Conservation (phyloP, 2,329 filamentous ascomycete species). For the Lecanicillium sp. region DNA sequence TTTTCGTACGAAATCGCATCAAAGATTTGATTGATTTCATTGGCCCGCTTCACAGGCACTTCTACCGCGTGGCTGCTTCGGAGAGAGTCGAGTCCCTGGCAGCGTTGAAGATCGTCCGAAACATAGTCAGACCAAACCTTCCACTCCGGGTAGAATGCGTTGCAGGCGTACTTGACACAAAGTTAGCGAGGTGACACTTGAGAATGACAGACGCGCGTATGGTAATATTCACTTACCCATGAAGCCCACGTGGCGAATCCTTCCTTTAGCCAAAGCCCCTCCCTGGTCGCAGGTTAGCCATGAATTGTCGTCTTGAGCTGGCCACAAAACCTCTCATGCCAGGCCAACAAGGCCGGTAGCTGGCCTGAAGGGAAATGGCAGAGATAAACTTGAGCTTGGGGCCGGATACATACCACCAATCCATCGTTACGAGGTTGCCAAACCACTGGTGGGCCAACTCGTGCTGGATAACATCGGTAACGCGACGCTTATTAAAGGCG, state of each 20-base stretch:
- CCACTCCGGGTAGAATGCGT: constrained; percentile 95
- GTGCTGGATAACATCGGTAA: constrained; percentile 93
- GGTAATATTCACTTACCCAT: constrained; percentile 13
- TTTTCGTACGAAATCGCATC: constrained; percentile 97
- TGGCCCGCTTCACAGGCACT: constrained; percentile 88
- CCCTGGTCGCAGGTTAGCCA: constrained; percentile 21
- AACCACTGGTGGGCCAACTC: constrained; percentile 98
- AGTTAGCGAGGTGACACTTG: no score
- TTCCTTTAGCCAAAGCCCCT: constrained; percentile 93
- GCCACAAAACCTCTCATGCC: no score
- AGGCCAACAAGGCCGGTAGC: no score
- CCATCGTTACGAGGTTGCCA: constrained; percentile 94
- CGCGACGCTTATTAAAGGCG: constrained; percentile 85
- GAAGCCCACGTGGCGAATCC: constrained; percentile 60
- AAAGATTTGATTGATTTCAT: constrained; percentile 97
- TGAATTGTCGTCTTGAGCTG: no score
- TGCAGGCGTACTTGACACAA: constrained; percentile 61
- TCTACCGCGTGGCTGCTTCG: constrained; percentile 95
- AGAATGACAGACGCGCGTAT: no score
- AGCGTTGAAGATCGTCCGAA: constrained; percentile 82
- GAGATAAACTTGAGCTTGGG: no score
- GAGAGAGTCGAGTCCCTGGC: constrained; percentile 79
- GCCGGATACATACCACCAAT: constrained; percentile 68
- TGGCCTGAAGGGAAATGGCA: no score
- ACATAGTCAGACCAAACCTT: constrained; percentile 97